Evolutionary conservation across 2,329 filamentous ascomycete genomes (phyloP), one percentile per base, ranked within the genome.

Genomic region (Colletotrichum tamarilloi): DNA sequence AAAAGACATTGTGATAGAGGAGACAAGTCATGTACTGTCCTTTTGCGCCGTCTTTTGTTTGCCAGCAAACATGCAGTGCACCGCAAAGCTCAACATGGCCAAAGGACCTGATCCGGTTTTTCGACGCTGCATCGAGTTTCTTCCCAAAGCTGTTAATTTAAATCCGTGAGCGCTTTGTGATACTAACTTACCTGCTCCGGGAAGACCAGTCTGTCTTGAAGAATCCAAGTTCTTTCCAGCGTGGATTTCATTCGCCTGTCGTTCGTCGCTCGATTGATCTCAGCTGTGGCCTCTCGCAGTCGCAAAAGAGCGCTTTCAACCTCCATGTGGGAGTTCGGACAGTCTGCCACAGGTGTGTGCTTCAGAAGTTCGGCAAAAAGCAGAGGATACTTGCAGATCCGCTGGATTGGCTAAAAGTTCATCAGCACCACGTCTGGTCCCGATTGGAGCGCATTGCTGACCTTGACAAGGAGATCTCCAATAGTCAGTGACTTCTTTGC

Each of bases 391-490:
- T 93, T 95, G 85, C 95, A 97, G 26, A 98, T 90, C 68, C 96
- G 90, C 82, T 99, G 96, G 24, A 98, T 95, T 0, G 96, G 97
- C 94, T 97, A 67, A 22, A 52, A 52, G 16, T 19, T 42, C 66
- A 68, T 76, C 75, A 75, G 55, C 26, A 55, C n/a, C 42, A 59
- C 62, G 19, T 4, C 49, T n/a, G 38, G 42, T 22, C 4, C 9
- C 24, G 14, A 8, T 24, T 49, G 22, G 19, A 16, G n/a, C 22
- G 32, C 62, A 46, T 38, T 42, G 60, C 82, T 76, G 77, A 94
- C 95, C 90, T 98, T 98, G 76, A 98, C 95, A 68, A 98, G 87
- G 5, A 98, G 87, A 82, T 98, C 97, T 62, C 92, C 91, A 75
- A 98, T 90, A 1, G 93, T 95, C 76, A 97, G 85, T 2, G 94